Evolutionary conservation across 306 rosid species (phyloP), one percentile per base, ranked within the genome.

Genomic region (Carpinus viminea): DNA sequence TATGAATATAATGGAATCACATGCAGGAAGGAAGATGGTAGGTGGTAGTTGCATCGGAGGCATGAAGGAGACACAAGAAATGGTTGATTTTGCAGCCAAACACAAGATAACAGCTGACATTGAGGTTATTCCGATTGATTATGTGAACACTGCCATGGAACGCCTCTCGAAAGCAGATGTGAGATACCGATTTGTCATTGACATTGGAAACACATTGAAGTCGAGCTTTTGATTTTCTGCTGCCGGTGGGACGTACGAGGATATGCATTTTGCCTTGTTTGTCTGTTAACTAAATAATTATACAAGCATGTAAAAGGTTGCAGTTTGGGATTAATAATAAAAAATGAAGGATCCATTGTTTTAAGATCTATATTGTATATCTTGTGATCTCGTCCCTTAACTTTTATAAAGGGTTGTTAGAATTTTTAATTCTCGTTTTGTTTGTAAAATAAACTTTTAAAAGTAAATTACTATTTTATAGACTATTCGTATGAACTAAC

Each of bases 11-110:
- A 9, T 15, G 9, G 2, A 20, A 11, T 75, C n/a, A 79, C 75
- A 82, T 88, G 85, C 45, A 48, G 52, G 52, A 54, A 81, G 89
- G 70, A 88, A 85, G 76, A n/a, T 77, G 13, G 8, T 88, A 18
- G 87, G 78, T 5, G 89, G 89, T 12, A 87, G 87, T 70, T n/a
- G 46, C 79, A 72, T 76, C 73, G 91, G 91, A 61, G 89, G 91
- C 21, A 78, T 85, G 74, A 88, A 88, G 82, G 89, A 86, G 78
- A 86, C 87, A 0, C 89, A 83, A 52, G 89, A 86, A 66, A 86
- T 83, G 89, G 21, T 87, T 15, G 83, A 83, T 62, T 79, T 60
- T 82, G 82, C 82, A 53, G 78, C 80, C 9, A 66, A 86, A 48
- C 75, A 86, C 28, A 24, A 56, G 51, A 68, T 76, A 4, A 73